Base-by-base conservation (phyloP, 768 basidiomycete species). In the Kwoniella pini region DNA sequence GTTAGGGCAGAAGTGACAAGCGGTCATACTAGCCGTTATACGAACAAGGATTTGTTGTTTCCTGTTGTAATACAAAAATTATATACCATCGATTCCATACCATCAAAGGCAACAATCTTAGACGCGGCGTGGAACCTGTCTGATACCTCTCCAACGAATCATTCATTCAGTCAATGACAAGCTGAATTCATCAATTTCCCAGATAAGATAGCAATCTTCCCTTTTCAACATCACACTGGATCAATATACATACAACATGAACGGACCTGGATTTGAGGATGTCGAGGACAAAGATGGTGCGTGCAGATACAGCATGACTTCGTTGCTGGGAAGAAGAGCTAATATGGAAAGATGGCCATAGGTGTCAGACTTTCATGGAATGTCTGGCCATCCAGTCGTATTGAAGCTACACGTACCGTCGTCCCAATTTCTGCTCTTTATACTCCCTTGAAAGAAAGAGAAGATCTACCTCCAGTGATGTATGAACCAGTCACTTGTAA, bases 401-500 rank as follows among this genome's bases (percentile, higher is more conserved):
- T 98, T 79, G 96, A 99, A 81, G 92, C 95, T 13, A 98, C 94
- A 36, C 85, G 95, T 70, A 97, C 91, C 4, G 95, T 99, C 39
- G 95, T 98, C 6, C 96, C 96, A 60, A 96, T 99, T 72, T 88
- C 95, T n/a, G 91, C 96, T 9, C 84, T 99, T 7, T 99, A 99
- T 80, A 92, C 91, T 2, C 96, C 96, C 17, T 82, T 98, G 69
- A 99, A 96, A 80, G 83, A 88, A 59, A 84, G 94, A 60, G 91
- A 93, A 69, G 95, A 98, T 75, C 84, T 99, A 0, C 93, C 94
- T 0, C 92, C 93, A 0, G 93, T 99, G 39, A 81, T 97, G 61
- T 99, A 99, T 76, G 96, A 98, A 76, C 96, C 96, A 12, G 94
- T 99, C 38, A 94, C 95, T 6, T 99, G 96, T 83, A 99, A 98